Evolutionary conservation across 2,329 filamentous ascomycete genomes (phyloP), one percentile per base, ranked within the genome.

Genomic region (Fusarium guadeloupense): DNA sequence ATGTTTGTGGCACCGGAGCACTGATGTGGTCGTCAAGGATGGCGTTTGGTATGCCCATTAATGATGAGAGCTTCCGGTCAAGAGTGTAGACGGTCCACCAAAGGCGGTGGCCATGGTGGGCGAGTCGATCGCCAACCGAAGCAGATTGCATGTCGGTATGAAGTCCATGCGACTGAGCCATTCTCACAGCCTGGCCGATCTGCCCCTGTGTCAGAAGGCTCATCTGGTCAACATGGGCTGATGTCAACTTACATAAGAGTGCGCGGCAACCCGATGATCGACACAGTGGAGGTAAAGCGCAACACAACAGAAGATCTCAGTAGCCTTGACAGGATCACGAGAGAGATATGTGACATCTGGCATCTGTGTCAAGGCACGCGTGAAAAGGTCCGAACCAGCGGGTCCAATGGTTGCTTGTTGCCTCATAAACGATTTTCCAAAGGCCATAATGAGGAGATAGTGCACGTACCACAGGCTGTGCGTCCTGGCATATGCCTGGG

Each of bases 51-150:
- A 46, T 38, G n/a, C 53, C 53, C 46, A 56, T 50, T 14, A 44
- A 46, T 14, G 53, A 56, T 14, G 53, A 50, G n/a, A 56, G 40
- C 12, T 34, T 50, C 19, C 41, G 34, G 13, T 56, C 53, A 5
- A 56, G 20, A 19, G 35, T 28, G 31, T 56, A 56, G n/a, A 51
- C 17, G 14, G 53, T 56, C 53, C 53, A 56, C 53, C 53, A 56
- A 20, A 56, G 38, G 23, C 26, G 34, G 13, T 41, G 41, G 7
- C 46, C 34, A 34, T 45, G 46, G 9, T 50, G 30, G 17, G 30
- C 46, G 12, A 56, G 23, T 35, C 41, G 21, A 23, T 41, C 30
- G 6, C 43, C 50, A 4, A 42, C 46, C 4, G 14, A 33, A 13
- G 26, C 38, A 20, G 46, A 37, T 14, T 44, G 38, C 26, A 43